These are phyloP conservation scores for Skeletonema potamos DNA, from an alignment of 108 stramenopile species.

Conservation along the genomic window DNA sequence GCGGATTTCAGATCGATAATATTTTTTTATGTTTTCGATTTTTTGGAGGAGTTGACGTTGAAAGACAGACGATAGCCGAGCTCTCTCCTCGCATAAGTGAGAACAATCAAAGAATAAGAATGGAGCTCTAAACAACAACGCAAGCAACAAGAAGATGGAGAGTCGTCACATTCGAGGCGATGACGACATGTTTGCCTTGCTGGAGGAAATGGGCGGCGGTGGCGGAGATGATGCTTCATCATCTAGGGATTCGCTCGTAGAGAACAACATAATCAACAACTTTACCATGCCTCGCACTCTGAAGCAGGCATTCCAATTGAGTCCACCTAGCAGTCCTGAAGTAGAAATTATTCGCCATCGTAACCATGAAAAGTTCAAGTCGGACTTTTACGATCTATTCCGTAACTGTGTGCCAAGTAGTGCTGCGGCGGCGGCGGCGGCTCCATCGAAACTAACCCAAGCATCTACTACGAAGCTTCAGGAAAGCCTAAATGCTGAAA, in stretches of 20 bases:
- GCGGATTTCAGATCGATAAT: too few relatives aligned
- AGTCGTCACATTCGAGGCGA: slow-evolving; percentile 31
- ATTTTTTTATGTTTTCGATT: too few relatives aligned
- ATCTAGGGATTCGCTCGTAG: background rate
- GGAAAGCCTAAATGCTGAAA: slow-evolving; percentile 1
- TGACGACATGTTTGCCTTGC: slow-evolving; percentile 42
- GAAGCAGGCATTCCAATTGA: slow-evolving; percentile 40
- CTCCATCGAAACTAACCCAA: background rate
- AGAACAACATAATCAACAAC: background rate
- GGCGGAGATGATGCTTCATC: background rate
- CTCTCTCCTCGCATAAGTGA: too few relatives aligned
- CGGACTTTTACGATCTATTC: slow-evolving; percentile 47
- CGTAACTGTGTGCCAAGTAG: slow-evolving; percentile 18
- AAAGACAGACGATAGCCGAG: too few relatives aligned
- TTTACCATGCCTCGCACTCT: slow-evolving; percentile 20
- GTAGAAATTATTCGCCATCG: slow-evolving; percentile 73
- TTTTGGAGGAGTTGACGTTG: too few relatives aligned
- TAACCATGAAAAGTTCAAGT: slow-evolving; percentile 71
- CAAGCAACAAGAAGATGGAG: background rate
- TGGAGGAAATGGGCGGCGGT: slow-evolving; percentile 36
- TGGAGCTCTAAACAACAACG: background rate
- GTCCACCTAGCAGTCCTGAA: slow-evolving; percentile 62
- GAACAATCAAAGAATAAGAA: too few relatives aligned
- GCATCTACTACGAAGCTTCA: background rate
- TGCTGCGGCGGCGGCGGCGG: background rate